phyloP scores from a whole-genome alignment of 2,329 filamentous ascomycete species.

The Fusarium torulosum region DNA sequence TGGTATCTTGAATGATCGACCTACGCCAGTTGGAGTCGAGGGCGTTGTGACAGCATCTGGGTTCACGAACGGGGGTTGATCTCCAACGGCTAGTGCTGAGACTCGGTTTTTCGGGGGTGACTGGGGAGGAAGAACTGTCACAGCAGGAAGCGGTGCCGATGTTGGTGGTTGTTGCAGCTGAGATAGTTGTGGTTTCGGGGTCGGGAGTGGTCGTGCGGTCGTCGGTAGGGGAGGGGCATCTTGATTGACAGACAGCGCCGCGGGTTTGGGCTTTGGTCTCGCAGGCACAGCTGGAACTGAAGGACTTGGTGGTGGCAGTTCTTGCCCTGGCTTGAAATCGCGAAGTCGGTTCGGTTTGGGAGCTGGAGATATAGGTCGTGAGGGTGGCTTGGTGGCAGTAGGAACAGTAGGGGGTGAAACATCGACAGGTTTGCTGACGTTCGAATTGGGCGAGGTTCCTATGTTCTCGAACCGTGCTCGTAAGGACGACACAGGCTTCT shows the following conservation, averaged over 20 bases:
- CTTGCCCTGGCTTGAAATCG: slow-evolving; percentile 56
- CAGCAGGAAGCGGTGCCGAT: slow-evolving; percentile 67
- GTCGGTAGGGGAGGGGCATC: slow-evolving; percentile 43
- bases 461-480: slow-evolving; percentile 86
- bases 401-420: slow-evolving; percentile 40
- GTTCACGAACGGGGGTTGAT: slow-evolving; percentile 62
- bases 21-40: slow-evolving; percentile 57
- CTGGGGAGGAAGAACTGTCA: slow-evolving; percentile 76
- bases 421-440: slow-evolving; percentile 41
- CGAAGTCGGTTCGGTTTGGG: slow-evolving; percentile 60
- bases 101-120: slow-evolving; percentile 71
- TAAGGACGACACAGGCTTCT: slow-evolving; percentile 87
- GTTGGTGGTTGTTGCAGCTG: slow-evolving; percentile 41
- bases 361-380: slow-evolving; percentile 55
- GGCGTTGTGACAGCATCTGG: slow-evolving; percentile 59
- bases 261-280: slow-evolving; percentile 48
- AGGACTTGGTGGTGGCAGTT: slow-evolving; percentile 50
- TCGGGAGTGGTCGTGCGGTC: slow-evolving; percentile 45
- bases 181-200: slow-evolving; percentile 42
- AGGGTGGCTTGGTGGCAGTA: slow-evolving; percentile 44
- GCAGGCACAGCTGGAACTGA: slow-evolving; percentile 52
- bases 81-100: slow-evolving; percentile 52
- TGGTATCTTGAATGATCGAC: slow-evolving; percentile 65
- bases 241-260: slow-evolving; percentile 39
- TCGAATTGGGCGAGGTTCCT: slow-evolving; percentile 42